Evolutionary conservation across 306 rosid species (phyloP), one percentile per base, ranked within the genome.

Genomic region (Styphnolobium japonicum): DNA sequence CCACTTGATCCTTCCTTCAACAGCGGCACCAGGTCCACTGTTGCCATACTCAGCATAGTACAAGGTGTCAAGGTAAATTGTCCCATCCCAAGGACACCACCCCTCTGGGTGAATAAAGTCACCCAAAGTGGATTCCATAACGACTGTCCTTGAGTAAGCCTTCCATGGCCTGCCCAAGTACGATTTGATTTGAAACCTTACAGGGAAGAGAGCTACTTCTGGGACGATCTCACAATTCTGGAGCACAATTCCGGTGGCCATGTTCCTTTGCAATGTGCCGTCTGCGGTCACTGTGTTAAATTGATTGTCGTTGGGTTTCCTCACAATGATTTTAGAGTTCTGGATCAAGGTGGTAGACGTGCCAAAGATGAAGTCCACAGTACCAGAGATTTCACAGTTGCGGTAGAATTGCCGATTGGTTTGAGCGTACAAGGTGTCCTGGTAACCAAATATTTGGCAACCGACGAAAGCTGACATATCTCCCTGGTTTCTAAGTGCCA

Each of bases 101-200:
- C 93, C 25, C 31, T 90, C 84, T 48, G 85, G 73, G 65, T 51
- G 15, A 87, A 88, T 58, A 6, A 88, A 82, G 74, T 89, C 98
- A 2, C 78, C 90, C 1, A 93, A 0, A 0, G 46, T 63, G 0
- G 88, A 73, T 85, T 93, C 97, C 87, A 93, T 91, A 0, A 93
- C 16, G 1, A 90, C 85, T 0, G 92, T 85, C 43, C 16, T 89
- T 0, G 97, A 67, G 52, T 29, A 87, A 6, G 16, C 7, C 81
- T 89, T 91, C 97, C 97, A 89, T 51, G 94, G 94, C 37, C 98
- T 73, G 0, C 94, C 98, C 78, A 91, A 73, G 87, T 49, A 93
- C 0, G 89, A 77, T 9, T 43, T 71, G 19, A 85, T 27, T 7
- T 14, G 40, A 64, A 85, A 87, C 75, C 88, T 86, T 0, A 43